Evolutionary conservation across 495 filamentous ascomycete genomes (phyloP).

Genomic region (Podospora pseudocomata): DNA sequence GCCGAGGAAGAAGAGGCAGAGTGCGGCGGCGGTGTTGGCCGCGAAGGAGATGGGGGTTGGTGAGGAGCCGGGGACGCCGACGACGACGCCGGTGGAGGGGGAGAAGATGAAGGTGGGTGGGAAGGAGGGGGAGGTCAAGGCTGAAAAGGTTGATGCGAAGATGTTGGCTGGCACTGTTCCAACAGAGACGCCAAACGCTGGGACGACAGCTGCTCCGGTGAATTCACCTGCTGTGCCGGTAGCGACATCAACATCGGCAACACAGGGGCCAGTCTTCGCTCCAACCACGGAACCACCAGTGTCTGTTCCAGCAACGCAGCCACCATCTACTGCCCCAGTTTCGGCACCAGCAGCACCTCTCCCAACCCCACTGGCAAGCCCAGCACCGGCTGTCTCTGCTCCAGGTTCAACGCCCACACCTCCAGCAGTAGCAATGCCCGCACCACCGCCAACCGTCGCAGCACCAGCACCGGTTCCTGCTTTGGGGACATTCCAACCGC

Average conservation of each 20-base stretch:
- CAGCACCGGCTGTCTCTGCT: background rate
- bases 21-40: constrained; percentile 26
- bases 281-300: background rate
- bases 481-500: background rate
- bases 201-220: background rate
- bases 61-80: constrained; percentile 22
- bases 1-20: constrained; percentile 45
- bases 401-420: background rate
- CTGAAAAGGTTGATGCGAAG: constrained; percentile 20
- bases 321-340: background rate
- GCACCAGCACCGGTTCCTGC: background rate
- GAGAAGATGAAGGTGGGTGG: constrained; percentile 11
- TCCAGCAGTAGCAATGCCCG: background rate
- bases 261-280: background rate
- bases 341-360: background rate
- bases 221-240: constrained; percentile 1
- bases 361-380: background rate
- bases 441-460: background rate
- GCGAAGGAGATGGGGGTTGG: constrained; percentile 35
- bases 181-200: background rate
- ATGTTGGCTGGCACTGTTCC: constrained; percentile 11
- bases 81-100: constrained; percentile 2
- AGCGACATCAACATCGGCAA: background rate
- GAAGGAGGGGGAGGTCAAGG: constrained; percentile 19
- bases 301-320: constrained; percentile 1